Base-by-base conservation (phyloP, 148 eudicot species). In the Persicaria maculosa region DNA sequence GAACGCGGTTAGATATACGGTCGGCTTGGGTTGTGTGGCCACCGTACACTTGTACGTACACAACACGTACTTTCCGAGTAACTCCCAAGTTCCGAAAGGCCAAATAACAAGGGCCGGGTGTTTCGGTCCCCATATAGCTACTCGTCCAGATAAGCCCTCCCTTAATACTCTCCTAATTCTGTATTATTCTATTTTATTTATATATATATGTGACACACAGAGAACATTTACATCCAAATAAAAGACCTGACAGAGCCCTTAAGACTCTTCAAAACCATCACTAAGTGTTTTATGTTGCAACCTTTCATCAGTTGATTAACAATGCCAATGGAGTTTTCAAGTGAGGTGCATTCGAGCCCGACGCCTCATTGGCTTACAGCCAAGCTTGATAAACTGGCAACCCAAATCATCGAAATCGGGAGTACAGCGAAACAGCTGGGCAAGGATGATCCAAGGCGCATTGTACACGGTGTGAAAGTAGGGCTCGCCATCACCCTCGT, bases 361-460 rank as follows among this genome's bases (percentile, higher is more conserved):
- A 31, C 2, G 40, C 2, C 2, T 31, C 40, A 31, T 52, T 52
- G 55, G 55, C 1, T 52, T 52, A 52, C 55, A 12, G 4, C 5
- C 17, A 14, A 4, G 14, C 1, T 52, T 4, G n/a, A 52, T 12
- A 52, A 12, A 14, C 6, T 52, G 16, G 17, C n/a, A 15, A 15
- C 55, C 55, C 55, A 15, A 52, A 15, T 52, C 14, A 15, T 52
- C 17, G 55, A 14, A 31, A 31, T 31, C 3, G 40, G 40, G 40
- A 1, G 40, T 31, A 74, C 7, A 7, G 53, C 70, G 7, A 74
- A 17, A 19, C 45, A 25, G 46, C 17, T 61, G 1, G 77, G 55
- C 46, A 6, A 46, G 22, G 96, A 93, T 68, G 98, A 93, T 76
- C 97, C 93, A 1, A 91, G 98, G 82, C 87, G 87, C 76, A 57